Base-by-base conservation (phyloP, 495 filamentous ascomycete species). In the Hypoxylon trugodes region DNA sequence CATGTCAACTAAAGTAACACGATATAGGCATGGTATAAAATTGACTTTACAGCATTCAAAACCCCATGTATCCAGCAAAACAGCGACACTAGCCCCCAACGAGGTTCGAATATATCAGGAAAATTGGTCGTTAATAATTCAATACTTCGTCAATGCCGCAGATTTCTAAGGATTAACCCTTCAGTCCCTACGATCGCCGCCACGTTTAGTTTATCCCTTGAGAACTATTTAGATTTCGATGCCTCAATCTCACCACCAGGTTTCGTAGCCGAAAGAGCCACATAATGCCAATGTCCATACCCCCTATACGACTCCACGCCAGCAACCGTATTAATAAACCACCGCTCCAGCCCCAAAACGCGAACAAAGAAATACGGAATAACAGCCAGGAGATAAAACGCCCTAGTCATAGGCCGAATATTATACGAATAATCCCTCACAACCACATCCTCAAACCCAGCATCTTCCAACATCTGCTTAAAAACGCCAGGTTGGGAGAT, bases 321-420 rank as follows among this genome's bases (percentile, higher is more conserved):
- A 13, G 80, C 78, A 36, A 81, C 72, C 6, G 78, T 79, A 58
- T 84, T 84, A 36, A 77, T 70, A 45, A 82, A 84, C 19, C 66
- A 73, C 7, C 66, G 33, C 61, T 84, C 74, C 15, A 85, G 63
- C 2, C 72, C 71, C 12, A 86, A 61, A 4, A 84, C 54, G 37
- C 56, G 68, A 46, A 86, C 69, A 40, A 86, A 70, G 2, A 83
- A 56, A 60, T 77, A 85, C 4, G 84, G 83, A n/a, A 87, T 62
- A 40, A 74, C 74, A 2, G 77, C 84, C 13, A 86, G 53, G 12
- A 81, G 18, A 56, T 70, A 84, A 69, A 86, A 84, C 1, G 86
- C 49, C 16, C 81, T 57, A 59, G 74, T 69, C 78, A 85, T 82
- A 1, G 84, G 83, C 32, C 65, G 66, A 41, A 85, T 79, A 52